Percentiles rank a stretch among this genome's conserved stretches.
phyloP scores from a whole-genome alignment of 768 basidiomycete species.

The Calocybe cyanea region DNA sequence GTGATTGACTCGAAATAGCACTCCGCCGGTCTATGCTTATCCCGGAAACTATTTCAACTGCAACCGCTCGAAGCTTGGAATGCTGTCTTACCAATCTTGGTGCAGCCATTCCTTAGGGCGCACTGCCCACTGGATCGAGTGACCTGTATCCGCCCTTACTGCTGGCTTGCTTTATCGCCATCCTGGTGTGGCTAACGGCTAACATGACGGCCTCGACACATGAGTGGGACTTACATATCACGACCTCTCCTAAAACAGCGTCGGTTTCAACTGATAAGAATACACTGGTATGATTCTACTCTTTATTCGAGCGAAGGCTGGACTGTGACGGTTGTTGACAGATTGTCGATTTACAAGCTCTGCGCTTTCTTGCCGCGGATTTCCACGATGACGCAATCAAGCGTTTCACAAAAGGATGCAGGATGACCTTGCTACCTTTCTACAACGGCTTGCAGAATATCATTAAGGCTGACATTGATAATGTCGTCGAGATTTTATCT shows the following conservation, averaged over 20 bases:
- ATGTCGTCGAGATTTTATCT: conserved; percentile 37
- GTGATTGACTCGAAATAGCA: neutral
- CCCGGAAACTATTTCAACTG: neutral
- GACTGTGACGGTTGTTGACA: conserved; percentile 2
- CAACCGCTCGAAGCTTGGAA: neutral
- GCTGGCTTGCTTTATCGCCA: conserved; percentile 1
- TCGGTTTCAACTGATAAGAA: conserved; percentile 18
- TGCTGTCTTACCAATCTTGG: neutral
- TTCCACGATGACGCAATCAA: conserved; percentile 26
- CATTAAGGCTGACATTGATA: conserved; percentile 35
- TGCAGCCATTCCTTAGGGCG: neutral
- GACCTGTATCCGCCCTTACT: neutral
- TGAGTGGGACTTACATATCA: conserved; percentile 23
- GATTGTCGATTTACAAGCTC: conserved; percentile 26
- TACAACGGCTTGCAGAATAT: conserved; percentile 31
- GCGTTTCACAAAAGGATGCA: conserved; percentile 24
- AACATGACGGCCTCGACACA: conserved; percentile 17
- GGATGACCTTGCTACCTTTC: conserved; percentile 26
- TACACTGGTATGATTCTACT: conserved; percentile 17
- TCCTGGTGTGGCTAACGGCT: conserved; percentile 22
- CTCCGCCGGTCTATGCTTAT: neutral
- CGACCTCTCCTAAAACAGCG: conserved; percentile 9
- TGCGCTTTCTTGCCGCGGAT: conserved; percentile 19
- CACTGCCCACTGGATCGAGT: neutral
- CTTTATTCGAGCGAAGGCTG: neutral